These are phyloP conservation scores for Xerocomus potaroensis DNA, from an alignment of 768 basidiomycete species.

Conservation along the genomic window DNA sequence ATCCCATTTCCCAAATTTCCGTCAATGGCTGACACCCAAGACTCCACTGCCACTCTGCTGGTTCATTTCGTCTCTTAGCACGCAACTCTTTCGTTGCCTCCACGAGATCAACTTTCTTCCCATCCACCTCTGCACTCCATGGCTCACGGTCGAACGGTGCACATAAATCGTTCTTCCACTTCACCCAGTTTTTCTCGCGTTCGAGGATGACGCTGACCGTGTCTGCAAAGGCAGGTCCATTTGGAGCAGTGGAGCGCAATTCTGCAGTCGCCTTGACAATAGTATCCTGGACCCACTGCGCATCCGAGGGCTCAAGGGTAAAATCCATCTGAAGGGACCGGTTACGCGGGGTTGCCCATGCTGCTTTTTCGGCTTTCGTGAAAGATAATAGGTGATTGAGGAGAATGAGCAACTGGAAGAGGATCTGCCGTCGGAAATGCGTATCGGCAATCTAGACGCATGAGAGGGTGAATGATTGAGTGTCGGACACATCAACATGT, in stretches of 20 bases:
- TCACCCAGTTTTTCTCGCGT: slow-evolving; percentile 86
- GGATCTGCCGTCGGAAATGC: slow-evolving; percentile 88
- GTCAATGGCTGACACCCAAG: slow-evolving; percentile 69
- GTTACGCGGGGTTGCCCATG: slow-evolving; percentile 62
- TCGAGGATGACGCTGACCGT: slow-evolving; percentile 69
- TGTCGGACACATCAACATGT: neutral
- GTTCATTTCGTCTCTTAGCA: slow-evolving; percentile 51
- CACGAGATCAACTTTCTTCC: slow-evolving; percentile 51
- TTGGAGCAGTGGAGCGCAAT: slow-evolving; percentile 71
- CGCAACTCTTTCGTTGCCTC: slow-evolving; percentile 55
- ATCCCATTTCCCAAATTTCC: slow-evolving; percentile 84
- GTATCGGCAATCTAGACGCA: slow-evolving; percentile 74
- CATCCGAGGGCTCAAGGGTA: slow-evolving; percentile 60
- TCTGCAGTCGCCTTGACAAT: slow-evolving; percentile 50
- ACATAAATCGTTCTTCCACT: slow-evolving; percentile 85
- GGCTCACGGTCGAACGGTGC: slow-evolving; percentile 73
- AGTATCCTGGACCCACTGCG: slow-evolving; percentile 75
- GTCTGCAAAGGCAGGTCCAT: slow-evolving; percentile 71
- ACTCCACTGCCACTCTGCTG: slow-evolving; percentile 58
- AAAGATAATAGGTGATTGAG: slow-evolving; percentile 71
- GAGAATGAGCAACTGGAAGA: slow-evolving; percentile 81
- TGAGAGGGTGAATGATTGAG: slow-evolving; percentile 10
- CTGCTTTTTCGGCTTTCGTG: slow-evolving; percentile 60
- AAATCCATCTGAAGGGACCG: slow-evolving; percentile 83
- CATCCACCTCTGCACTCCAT: slow-evolving; percentile 48